Conservation (phyloP, 306 rosid genomes). For the Lagenaria siceraria region DNA sequence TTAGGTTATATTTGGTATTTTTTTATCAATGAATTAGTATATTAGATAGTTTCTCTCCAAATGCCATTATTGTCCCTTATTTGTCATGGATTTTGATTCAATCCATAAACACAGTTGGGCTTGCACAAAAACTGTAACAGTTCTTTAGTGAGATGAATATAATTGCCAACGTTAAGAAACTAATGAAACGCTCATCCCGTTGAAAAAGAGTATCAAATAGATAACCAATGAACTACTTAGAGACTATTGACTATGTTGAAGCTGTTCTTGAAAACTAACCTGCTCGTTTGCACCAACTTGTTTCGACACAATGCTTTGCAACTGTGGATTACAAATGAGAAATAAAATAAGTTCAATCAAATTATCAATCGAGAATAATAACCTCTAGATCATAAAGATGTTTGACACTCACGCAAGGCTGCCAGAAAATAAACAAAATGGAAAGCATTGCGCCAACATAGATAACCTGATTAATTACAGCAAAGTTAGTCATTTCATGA, state of each 20-base stretch:
- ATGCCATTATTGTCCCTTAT: too few species aligned
- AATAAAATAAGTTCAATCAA: neutral
- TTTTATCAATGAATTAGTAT: neutral
- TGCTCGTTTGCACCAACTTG: conserved; percentile 77
- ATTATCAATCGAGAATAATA: neutral
- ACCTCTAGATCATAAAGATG: neutral
- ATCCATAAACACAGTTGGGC: too few species aligned
- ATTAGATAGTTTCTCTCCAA: neutral
- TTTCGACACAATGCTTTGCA: conserved; percentile 87
- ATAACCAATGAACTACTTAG: too few species aligned
- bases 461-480: conserved; percentile 33
- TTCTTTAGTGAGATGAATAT: too few species aligned
- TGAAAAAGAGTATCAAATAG: too few species aligned
- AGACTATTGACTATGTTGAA: neutral
- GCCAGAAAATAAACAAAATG: conserved; percentile 54
- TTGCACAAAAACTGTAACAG: too few species aligned
- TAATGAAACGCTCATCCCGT: too few species aligned
- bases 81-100: too few species aligned
- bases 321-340: conserved; percentile 30
- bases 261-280: conserved; percentile 23
- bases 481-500: too few species aligned
- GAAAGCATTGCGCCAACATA: conserved; percentile 78
- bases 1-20: neutral
- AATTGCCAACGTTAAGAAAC: too few species aligned
- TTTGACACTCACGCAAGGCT: conserved; percentile 76